Base-by-base conservation (phyloP, 1,139 yeast species). In the Geotrichum klebahnii region DNA sequence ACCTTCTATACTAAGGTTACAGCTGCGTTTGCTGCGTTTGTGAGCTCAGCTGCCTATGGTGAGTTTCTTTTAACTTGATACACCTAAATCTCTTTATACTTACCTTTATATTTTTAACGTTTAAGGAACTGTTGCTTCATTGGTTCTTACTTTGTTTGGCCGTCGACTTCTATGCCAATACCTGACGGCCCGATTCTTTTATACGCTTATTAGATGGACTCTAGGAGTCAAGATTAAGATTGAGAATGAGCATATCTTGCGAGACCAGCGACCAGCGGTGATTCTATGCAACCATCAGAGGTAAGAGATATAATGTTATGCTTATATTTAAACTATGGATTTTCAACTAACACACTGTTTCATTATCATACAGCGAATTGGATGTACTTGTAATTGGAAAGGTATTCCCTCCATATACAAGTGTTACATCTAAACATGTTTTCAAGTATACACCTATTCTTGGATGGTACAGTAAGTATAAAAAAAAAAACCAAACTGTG, bases 381-480 rank as follows among this genome's bases (percentile, higher is more conserved):
- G 98, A 92, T 65, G 79, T 92, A 52, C 74, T 84, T 48, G 68
- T 90, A 50, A 73, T 92, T 60, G 97, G 96, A 20, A 79, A 77
- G 58, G 68, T 87, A 37, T 94, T 94, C 74, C 96, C 96, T 51
- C 81, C 81, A 37, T 89, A 88, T 46, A 88, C 90, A 70, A 84
- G 94, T 6, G 96, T 94, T 44, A 92, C 98, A 1, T 94, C 97
- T 35, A 92, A 92, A 69, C 82, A 80, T 65, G 83, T 87, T 4
- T 76, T 92, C 61, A 82, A 85, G 62, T 88, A 79, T 63, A 74
- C 87, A 43, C 99, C 99, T n/a, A 78, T 94, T 62, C 74, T 92
- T 59, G 99, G 99, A 8, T 90, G 97, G 97, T 92, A 89, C 70
- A 83, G 40, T 36, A 36, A 19, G 40, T 17, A 6, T n/a, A 36